Evolutionary conservation across 805 yeast genomes (phyloP), one percentile per base, ranked within the genome.

Genomic region (Groenewaldozyma tartarivorans): DNA sequence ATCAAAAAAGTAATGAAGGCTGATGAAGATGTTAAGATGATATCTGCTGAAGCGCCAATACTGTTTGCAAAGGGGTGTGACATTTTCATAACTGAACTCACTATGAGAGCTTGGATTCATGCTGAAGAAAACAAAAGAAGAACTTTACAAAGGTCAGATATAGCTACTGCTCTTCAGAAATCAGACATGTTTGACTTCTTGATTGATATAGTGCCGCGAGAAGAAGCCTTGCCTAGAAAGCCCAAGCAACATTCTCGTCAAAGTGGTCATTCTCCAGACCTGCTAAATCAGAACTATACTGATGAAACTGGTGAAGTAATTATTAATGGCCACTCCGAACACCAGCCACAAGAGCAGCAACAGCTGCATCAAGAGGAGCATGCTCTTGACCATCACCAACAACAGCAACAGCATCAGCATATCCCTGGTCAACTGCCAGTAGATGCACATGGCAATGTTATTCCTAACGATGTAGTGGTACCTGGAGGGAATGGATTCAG

Each of bases 61-160:
- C 63, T 92, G 45, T 92, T 92, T 66, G 97, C 98, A 36, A 92
- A 92, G 61, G 97, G 97, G 1, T 92, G 98, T 63, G 99, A 92
- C 58, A 79, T 92, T 27, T 92, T 92, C 62, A 90, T 92, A 51
- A 88, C 98, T 1, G 99, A 92, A 60, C 67, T 92, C 41, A 88
- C 99, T 11, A 88, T 92, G 96, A 71, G 99, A 44, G 96, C 98
- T 5, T 92, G 98, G 98, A 86, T 92, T 47, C 96, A 88, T 54
- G 96, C 97, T 2, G 97, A 92, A 61, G 96, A 86, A 55, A 85
- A 85, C 64, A 92, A 92, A 58, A 74, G 99, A 50, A 67, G 99
- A 46, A 92, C 99, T 4, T 66, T 92, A 44, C 99, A 92, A 60
- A 83, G 87, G 55, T 77, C 86, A 1, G 99, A 92, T 57, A 87